Evolutionary conservation across 2,329 filamentous ascomycete genomes (phyloP), one percentile per base, ranked within the genome.

Genomic region (Paraconiothyrium brasiliense): DNA sequence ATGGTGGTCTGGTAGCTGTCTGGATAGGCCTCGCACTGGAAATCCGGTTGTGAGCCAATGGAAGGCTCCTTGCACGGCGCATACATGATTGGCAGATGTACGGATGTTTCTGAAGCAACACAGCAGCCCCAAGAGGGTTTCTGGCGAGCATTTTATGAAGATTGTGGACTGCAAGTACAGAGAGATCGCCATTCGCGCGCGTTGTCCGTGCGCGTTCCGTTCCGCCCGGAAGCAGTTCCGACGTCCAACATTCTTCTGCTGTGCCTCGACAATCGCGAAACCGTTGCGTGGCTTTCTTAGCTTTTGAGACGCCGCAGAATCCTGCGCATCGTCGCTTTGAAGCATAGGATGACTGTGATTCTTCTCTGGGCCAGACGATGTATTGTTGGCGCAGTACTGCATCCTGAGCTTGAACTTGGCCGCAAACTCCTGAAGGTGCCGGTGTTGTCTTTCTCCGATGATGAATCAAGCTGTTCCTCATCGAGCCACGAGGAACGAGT

Each of bases 51-150:
- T 50, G 52, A 37, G 44, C 48, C 67, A 72, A 72, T 75, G 61
- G 65, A 32, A 57, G 49, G n/a, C 44, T 43, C 48, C 57, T 65
- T 57, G 65, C 58, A 51, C 65, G 66, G 39, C 60, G 64, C 50
- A 75, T 55, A 62, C 75, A 78, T 62, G 65, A 63, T 34, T 60
- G 73, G 57, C 75, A 78, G 54, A 77, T 64, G 49, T 72, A 77
- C 0, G 66, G 68, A 39, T 67, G 67, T 58, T 64, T 75, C 8
- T 68, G 68, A 22, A 68, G 54, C 14, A 64, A 61, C 55, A 62
- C 63, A 54, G 71, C 60, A n/a, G 62, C 67, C 48, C 54, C 68
- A 55, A 69, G 70, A 13, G 66, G 61, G 41, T 61, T 69, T 48
- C 61, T 65, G 54, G 67, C 57, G 56, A 77, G 65, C 74, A 78